These are phyloP conservation scores for Hypoxylon fuscum DNA, from an alignment of 495 filamentous ascomycete genomes.

Conservation along the genomic window DNA sequence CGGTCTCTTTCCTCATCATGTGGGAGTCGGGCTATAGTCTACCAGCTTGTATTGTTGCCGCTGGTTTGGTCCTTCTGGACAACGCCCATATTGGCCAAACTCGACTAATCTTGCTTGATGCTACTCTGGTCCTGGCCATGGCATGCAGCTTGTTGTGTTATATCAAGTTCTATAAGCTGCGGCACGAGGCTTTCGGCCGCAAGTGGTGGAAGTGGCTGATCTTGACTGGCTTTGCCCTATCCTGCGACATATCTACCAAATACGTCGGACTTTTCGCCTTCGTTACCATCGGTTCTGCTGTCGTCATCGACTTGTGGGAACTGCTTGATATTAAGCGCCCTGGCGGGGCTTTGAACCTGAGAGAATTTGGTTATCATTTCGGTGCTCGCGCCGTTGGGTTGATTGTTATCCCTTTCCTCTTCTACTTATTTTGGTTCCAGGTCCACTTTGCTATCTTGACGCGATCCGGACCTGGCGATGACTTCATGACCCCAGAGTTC, in stretches of 20 bases:
- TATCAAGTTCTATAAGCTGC: slow-evolving; percentile 96
- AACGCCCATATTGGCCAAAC: slow-evolving; percentile 99
- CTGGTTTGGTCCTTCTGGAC: slow-evolving; percentile 90
- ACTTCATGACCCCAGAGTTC: slow-evolving; percentile 98
- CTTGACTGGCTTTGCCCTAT: slow-evolving; percentile 90
- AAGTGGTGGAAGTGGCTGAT: slow-evolving; percentile 99
- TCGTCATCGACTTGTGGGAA: slow-evolving; percentile 94
- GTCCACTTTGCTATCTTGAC: slow-evolving; percentile 93
- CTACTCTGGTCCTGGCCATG: slow-evolving; percentile 94
- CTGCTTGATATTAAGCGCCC: slow-evolving; percentile 86
- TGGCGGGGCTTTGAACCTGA: slow-evolving; percentile 77
- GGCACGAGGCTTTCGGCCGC: slow-evolving; percentile 85
- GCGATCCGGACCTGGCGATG: slow-evolving; percentile 91
- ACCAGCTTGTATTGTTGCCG: slow-evolving; percentile 86
- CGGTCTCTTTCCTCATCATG: slow-evolving; percentile 97
- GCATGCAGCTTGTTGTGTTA: slow-evolving; percentile 92
- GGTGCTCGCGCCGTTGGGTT: slow-evolving; percentile 82
- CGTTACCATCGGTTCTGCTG: slow-evolving; percentile 93
- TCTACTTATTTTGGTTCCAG: slow-evolving; percentile 99
- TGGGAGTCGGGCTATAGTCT: slow-evolving; percentile 99
- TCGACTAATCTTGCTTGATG: slow-evolving; percentile 92
- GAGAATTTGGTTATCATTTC: slow-evolving; percentile 89
- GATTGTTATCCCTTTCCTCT: slow-evolving; percentile 91
- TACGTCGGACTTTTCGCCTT: slow-evolving; percentile 98
- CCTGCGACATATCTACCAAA: slow-evolving; percentile 98